Conservation (phyloP, 768 basidiomycete genomes). For the Tulasnella sp. region DNA sequence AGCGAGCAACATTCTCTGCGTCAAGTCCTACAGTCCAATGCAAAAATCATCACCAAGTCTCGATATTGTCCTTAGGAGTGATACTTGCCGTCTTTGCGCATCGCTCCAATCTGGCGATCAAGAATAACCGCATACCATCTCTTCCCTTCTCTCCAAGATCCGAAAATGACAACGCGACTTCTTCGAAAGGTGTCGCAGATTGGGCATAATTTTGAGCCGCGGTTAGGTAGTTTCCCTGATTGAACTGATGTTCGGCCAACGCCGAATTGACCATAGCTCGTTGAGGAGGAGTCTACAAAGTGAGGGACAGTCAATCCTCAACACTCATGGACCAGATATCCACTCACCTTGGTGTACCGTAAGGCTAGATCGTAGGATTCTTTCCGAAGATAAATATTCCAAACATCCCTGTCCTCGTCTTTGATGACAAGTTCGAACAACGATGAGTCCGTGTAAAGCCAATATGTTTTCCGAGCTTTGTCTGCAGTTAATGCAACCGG, state of each 20-base stretch:
- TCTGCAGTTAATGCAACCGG: conserved; percentile 70
- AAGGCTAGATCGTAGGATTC: conserved; percentile 67
- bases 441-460: conserved; percentile 83
- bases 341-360: conserved; percentile 62
- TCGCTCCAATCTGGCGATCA: conserved; percentile 75
- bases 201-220: conserved; percentile 89
- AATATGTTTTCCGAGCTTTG: conserved; percentile 78
- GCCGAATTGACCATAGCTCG: conserved; percentile 70
- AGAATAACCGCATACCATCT: conserved; percentile 80
- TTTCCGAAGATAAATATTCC: conserved; percentile 78
- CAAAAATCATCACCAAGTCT: background rate
- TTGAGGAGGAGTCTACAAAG: conserved; percentile 63
- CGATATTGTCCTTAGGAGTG: background rate
- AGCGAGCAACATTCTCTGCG: conserved; percentile 93
- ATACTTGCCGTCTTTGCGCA: conserved; percentile 62
- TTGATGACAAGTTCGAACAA: conserved; percentile 75
- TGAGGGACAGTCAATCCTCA: background rate
- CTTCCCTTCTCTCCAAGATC: conserved; percentile 61
- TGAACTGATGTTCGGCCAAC: conserved; percentile 71
- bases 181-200: conserved; percentile 78
- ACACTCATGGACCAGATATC: background rate
- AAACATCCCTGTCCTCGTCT: conserved; percentile 89
- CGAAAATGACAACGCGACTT: conserved; percentile 78
- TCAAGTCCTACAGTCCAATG: conserved; percentile 49
- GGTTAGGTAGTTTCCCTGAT: conserved; percentile 69